phyloP scores from a whole-genome alignment of 2,329 filamentous ascomycete genomes.

The Alternaria tenuissima region DNA sequence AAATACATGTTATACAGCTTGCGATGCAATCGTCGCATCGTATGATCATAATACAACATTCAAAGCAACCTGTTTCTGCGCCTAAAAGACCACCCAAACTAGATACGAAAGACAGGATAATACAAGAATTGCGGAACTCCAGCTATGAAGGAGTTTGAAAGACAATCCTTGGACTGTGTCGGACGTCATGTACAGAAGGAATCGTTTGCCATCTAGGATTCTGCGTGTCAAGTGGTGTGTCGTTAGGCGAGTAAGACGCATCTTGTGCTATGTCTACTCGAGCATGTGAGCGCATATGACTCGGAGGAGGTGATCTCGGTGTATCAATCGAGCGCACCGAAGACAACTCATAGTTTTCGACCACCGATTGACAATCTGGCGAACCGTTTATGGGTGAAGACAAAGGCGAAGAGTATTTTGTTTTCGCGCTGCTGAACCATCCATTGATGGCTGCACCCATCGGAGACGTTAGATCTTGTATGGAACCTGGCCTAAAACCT shows the following conservation, averaged over 20 bases:
- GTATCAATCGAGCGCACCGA: conserved; percentile 25
- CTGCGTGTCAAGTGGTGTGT: not conserved
- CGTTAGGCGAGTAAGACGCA: not conserved
- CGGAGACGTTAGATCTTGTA: conserved; percentile 19
- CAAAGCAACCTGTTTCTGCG: not conserved
- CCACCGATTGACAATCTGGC: conserved; percentile 18
- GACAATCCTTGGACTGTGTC: conserved; percentile 8
- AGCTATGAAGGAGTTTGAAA: not conserved
- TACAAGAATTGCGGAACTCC: not conserved
- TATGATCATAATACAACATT: not conserved
- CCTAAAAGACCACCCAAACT: not conserved
- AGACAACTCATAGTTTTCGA: conserved; percentile 26
- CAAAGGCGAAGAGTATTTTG: not conserved
- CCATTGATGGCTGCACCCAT: conserved; percentile 26
- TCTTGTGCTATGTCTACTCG: not conserved
- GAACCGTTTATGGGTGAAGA: conserved; percentile 8
- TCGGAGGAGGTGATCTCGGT: conserved; percentile 4
- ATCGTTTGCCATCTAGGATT: not conserved
- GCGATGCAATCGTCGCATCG: not conserved
- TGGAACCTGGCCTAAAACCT: conserved; percentile 1
- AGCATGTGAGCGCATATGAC: not conserved
- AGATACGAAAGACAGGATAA: not conserved
- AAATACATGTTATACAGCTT: conserved; percentile 2
- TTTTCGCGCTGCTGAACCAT: conserved; percentile 16
- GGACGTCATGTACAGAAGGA: conserved; percentile 6